Evolutionary conservation across 148 eudicot genomes (phyloP), one percentile per base, ranked within the genome.

Genomic region (Tetragonia tetragonoides): DNA sequence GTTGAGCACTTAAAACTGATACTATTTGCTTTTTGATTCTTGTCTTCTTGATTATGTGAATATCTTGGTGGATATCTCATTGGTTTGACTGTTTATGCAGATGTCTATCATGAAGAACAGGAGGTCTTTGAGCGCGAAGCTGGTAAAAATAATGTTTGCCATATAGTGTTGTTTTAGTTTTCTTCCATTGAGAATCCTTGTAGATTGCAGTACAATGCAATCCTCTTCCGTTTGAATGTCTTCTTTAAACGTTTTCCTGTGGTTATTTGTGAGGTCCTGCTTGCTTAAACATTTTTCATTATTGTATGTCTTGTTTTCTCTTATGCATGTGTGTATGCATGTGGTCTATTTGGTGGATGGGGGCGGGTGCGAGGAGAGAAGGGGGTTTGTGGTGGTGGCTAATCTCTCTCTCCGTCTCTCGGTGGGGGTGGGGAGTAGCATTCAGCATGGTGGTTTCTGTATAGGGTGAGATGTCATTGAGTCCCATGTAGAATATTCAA

Each of bases 111-210:
- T 77, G 99, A 95, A 79, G 88, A 79, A 54, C 85, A 77, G 77
- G 99, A 95, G 84, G 90, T 85, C 78, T 95, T 95, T 81, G 79
- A 90, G 87, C 97, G 99, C 3, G 99, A 95, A 79, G 99, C 99
- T 86, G 99, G 99, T 95, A 54, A 51, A 14, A n/a, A n/a, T 23
- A 0, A 10, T 37, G 59, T 73, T 72, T 38, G 40, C 16, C 17
- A 72, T 53, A 3, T 34, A 6, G n/a, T 3, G 34, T 7, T 21
- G 15, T n/a, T 72, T 71, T 53, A 24, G 21, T 28, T 56, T 34
- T 8, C 2, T 54, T 38, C 20, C 71, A 18, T 2, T 40, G 49
- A 7, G 4, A 5, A 10, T 16, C 51, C 28, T 67, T 40, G 28
- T 20, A 18, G 71, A 20, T 67, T 24, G 9, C 40, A 16, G 34